Percentiles rank a stretch among this genome's conserved stretches.
Evolutionary conservation across 176 grass and related monocot species (phyloP).

Genomic region (Oryza punctata): DNA sequence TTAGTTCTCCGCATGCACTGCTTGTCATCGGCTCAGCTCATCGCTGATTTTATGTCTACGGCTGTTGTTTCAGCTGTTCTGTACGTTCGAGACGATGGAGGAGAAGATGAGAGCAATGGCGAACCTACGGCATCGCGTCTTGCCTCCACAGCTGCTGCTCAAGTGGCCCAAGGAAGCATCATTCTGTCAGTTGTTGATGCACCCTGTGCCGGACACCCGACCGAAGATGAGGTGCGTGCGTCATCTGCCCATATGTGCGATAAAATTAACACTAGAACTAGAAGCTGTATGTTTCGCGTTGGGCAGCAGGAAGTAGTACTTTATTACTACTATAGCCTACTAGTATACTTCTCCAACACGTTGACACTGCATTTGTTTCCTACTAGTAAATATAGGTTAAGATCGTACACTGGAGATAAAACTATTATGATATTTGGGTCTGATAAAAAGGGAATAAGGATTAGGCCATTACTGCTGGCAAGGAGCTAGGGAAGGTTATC

Average conservation of each 20-base stretch:
- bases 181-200: slow-evolving; percentile 95
- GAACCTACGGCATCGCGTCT: slow-evolving; percentile 77
- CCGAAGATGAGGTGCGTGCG: slow-evolving; percentile 78
- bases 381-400: slow-evolving; percentile 9
- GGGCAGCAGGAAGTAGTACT: background rate
- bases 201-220: slow-evolving; percentile 69
- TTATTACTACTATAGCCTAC: slow-evolving; percentile 6
- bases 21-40: background rate
- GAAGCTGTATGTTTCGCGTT: slow-evolving; percentile 7
- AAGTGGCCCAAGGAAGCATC: slow-evolving; percentile 96
- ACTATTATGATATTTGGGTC: background rate
- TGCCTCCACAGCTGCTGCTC: slow-evolving; percentile 79
- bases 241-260: background rate
- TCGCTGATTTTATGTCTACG: background rate
- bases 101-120: slow-evolving; percentile 84
- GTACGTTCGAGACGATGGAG: slow-evolving; percentile 73
- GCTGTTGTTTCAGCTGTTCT: slow-evolving; percentile 63
- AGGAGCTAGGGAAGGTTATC: background rate
- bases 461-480: background rate
- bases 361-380: background rate
- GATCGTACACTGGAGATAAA: slow-evolving; percentile 4
- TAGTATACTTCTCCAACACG: slow-evolving; percentile 11
- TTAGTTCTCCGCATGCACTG: background rate
- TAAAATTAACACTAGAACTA: background rate
- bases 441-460: background rate